These are phyloP conservation scores for Saitozyma podzolica DNA, from an alignment of 768 basidiomycete species.

Conservation along the genomic window DNA sequence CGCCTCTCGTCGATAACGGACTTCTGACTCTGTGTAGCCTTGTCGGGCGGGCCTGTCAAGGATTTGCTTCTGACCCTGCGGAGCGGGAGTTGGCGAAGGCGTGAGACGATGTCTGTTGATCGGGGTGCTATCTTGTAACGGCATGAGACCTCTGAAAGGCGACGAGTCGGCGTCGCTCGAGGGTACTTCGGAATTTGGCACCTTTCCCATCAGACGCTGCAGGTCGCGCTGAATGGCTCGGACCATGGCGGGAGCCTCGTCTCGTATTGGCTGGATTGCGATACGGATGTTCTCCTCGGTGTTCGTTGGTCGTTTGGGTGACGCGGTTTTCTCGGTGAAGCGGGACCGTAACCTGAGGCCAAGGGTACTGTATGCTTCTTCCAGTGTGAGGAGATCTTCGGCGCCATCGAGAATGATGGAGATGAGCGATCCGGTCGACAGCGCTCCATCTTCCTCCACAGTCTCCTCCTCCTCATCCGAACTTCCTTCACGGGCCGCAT, in stretches of 20 bases:
- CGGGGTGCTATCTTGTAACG: slow-evolving; percentile 22
- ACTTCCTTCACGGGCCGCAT: slow-evolving; percentile 15
- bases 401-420: slow-evolving; percentile 44
- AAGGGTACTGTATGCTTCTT: slow-evolving; percentile 49
- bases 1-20: slow-evolving; percentile 46
- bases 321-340: slow-evolving; percentile 11
- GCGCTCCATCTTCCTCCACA: slow-evolving; percentile 29
- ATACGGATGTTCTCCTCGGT: slow-evolving; percentile 16
- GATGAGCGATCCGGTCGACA: slow-evolving; percentile 36
- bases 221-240: slow-evolving; percentile 46
- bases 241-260: slow-evolving; percentile 42
- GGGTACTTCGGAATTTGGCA: slow-evolving; percentile 20
- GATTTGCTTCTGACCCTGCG: not conserved
- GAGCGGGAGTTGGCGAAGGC: slow-evolving; percentile 23
- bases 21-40: slow-evolving; percentile 49
- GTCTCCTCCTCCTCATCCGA: slow-evolving; percentile 30
- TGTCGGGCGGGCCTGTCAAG: slow-evolving; percentile 21
- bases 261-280: slow-evolving; percentile 29
- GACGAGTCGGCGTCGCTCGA: slow-evolving; percentile 11
- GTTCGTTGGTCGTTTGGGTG: not conserved
- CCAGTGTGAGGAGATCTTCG: slow-evolving; percentile 49
- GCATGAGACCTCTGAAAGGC: slow-evolving; percentile 29
- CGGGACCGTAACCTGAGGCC: slow-evolving; percentile 24
- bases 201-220: slow-evolving; percentile 32
- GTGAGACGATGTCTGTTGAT: slow-evolving; percentile 16